Evolutionary conservation across 805 yeast genomes (phyloP), one percentile per base, ranked within the genome.

Genomic region (Cyberlindnera amylophila): DNA sequence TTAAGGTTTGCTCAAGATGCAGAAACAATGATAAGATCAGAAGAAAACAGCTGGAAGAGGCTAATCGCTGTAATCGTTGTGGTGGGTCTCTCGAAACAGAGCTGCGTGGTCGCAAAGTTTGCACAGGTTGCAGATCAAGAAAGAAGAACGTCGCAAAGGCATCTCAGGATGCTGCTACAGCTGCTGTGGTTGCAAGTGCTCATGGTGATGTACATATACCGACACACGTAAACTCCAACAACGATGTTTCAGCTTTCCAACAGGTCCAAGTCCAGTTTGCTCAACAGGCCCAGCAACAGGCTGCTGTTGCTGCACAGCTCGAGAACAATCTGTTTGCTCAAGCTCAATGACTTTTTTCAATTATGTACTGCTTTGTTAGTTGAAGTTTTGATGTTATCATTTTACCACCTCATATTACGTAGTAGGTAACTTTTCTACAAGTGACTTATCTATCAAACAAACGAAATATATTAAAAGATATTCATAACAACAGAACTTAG

Each of bases 1-100:
- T 65, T 60, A 81, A 80, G 55, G 86, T 81, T n/a, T 81, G 87
- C 55, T 65, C 71, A 45, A 64, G 85, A 48, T 81, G 87, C 57
- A 66, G 86, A 44, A 75, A 69, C 36, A 79, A 77, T 50, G 86
- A 80, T 55, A 77, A 74, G 54, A 62, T 73, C 36, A 66, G 86
- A 48, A 61, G 86, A 44, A 66, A 74, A 26, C 71, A 71, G 38
- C 60, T 81, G 45, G 86, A 79, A 53, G 71, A 70, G 44, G 61
- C 68, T 52, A 84, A 85, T 12, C 70, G 74, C 40, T 81, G 86
- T 54, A 79, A 78, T 54, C 67, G 86, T 40, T 81, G 86, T 61
- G 80, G 82, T 4, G 65, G 66, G 44, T 63, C 69, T 0, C 58
- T 80, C 45, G 62, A 57, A n/a, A 65, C 67, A 1, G 66, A 58